Conservation (phyloP, 176 grass and related monocot genomes). For the Pontederia crassipes region DNA sequence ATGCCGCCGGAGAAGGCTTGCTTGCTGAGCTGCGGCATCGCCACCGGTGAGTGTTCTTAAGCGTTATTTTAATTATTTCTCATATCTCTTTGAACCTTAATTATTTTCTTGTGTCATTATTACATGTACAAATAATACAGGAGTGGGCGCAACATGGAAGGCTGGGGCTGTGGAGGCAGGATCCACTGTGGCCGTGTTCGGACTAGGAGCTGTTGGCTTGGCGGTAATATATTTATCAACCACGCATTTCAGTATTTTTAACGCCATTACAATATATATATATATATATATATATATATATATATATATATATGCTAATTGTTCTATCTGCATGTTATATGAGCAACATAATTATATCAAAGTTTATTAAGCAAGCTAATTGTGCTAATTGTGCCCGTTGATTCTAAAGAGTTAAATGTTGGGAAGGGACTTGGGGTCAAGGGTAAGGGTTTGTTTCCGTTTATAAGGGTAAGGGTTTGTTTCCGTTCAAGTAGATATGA, state of each 20-base stretch:
- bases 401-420: too few relatives aligned
- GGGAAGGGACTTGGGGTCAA: too few relatives aligned
- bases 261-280: neutral
- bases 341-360: neutral
- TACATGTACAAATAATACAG: neutral
- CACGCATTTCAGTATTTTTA: neutral
- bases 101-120: neutral
- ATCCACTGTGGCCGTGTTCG: slow-evolving; percentile 47
- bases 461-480: too few relatives aligned
- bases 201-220: slow-evolving; percentile 55
- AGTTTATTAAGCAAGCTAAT: too few relatives aligned
- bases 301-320: too few relatives aligned
- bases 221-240: slow-evolving; percentile 33
- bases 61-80: too few relatives aligned
- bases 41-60: slow-evolving; percentile 24
- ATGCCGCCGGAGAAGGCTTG: slow-evolving; percentile 48
- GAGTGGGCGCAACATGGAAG: slow-evolving; percentile 59
- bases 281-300: too few relatives aligned
- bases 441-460: too few relatives aligned
- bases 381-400: too few relatives aligned
- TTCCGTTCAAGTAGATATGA: too few relatives aligned
- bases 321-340: too few relatives aligned
- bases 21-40: slow-evolving; percentile 45
- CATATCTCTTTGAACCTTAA: too few relatives aligned
- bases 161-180: slow-evolving; percentile 36